Evolutionary conservation across 805 yeast species (phyloP), one percentile per base, ranked within the genome.

Genomic region (Suhomyces pyralidae): DNA sequence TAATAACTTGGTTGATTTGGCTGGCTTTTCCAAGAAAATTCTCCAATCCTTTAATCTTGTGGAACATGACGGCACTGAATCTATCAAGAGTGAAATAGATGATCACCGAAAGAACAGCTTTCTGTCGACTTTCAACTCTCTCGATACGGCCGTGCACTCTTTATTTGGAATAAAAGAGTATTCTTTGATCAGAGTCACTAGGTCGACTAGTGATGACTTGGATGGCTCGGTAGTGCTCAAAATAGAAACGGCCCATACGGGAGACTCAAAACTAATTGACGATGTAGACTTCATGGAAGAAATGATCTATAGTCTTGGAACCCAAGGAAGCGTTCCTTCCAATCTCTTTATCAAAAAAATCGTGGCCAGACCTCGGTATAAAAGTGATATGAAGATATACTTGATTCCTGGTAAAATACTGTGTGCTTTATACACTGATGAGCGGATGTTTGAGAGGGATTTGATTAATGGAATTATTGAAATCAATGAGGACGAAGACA

Each of bases 361-460:
- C 22, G 77, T 82, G 32, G 86, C 86, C 12, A 69, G 86, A 57
- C 88, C 88, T 10, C 65, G 88, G 32, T 83, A 83, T 64, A 83
- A 83, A 61, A 72, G 81, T 5, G 81, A 80, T 56, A 83, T 83
- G 88, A 80, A 81, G 61, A 78, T 83, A n/a, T 83, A 79, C 64
- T 58, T 83, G 17, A 66, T 83, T 5, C 85, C 85, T 3, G 66
- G 74, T 24, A 59, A 63, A 14, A 53, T 61, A 6, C 61, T 71
- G 50, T 57, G 65, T 51, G 70, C 73, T 55, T 55, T 81, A 19
- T 81, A 81, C 55, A 72, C 79, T 40, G 81, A 80, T 55, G 71
- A 70, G 51, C 67, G 81, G 52, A 78, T 79, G 77, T 69, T 81
- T 55, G 79, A 74, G 56, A 62, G 85, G 45, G 86, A 81, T 60